Evolutionary conservation across 768 basidiomycete genomes (phyloP).

Genomic region (Tricholoma terreum): DNA sequence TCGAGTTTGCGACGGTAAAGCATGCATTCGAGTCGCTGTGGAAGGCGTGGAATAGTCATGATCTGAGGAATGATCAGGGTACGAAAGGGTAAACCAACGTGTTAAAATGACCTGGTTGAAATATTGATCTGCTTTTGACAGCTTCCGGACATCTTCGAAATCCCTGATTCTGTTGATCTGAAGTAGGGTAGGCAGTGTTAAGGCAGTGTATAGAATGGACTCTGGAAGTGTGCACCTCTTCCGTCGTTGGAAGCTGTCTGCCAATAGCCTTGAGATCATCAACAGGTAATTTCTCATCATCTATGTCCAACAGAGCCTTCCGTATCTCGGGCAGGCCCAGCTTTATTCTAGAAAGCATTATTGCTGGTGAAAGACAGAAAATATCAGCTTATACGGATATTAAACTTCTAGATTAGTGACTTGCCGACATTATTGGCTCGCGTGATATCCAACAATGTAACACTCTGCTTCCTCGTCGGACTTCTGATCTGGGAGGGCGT

Average conservation of each 20-base stretch:
- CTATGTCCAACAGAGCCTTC: slow-evolving; percentile 66
- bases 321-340: slow-evolving; percentile 61
- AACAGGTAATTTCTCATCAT: slow-evolving; percentile 63
- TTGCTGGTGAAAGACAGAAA: slow-evolving; percentile 44
- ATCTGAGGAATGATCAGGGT: slow-evolving; percentile 45
- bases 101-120: slow-evolving; percentile 59
- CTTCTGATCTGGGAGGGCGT: slow-evolving; percentile 41
- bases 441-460: slow-evolving; percentile 73
- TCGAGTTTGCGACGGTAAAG: slow-evolving; percentile 80
- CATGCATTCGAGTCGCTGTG: slow-evolving; percentile 77
- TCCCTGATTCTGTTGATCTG: slow-evolving; percentile 64
- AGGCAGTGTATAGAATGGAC: not conserved
- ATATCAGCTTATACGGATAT: not conserved
- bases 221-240: slow-evolving; percentile 55
- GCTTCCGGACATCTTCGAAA: slow-evolving; percentile 67
- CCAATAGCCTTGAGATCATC: slow-evolving; percentile 77
- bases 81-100: not conserved
- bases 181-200: not conserved
- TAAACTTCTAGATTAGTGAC: slow-evolving; percentile 12
- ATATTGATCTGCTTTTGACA: slow-evolving; percentile 84
- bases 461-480: slow-evolving; percentile 52
- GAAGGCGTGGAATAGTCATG: slow-evolving; percentile 70
- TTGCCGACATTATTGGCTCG: slow-evolving; percentile 82
- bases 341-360: slow-evolving; percentile 81
- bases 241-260: slow-evolving; percentile 73